Percentiles rank a stretch among this genome's conserved stretches.
phyloP scores from a whole-genome alignment of 1,284 basidiomycete species.

The Rhodotorula mucilaginosa region DNA sequence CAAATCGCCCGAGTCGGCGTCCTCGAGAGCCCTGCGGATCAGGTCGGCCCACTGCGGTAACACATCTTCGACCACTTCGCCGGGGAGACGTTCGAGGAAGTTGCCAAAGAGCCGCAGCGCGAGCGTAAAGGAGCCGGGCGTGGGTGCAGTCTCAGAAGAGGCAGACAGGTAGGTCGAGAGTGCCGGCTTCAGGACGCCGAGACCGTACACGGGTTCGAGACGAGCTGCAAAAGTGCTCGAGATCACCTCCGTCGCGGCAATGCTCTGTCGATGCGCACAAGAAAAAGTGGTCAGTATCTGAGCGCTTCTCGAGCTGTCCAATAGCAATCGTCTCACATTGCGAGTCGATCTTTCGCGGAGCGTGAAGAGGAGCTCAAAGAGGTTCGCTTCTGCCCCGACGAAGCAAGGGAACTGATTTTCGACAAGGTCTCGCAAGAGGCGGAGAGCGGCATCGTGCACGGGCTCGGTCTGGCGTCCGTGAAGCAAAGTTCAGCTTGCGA shows the following conservation, averaged over 20 bases:
- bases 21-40: slow-evolving; percentile 62
- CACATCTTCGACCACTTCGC: slow-evolving; percentile 79
- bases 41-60: slow-evolving; percentile 64
- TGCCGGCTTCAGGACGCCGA: slow-evolving; percentile 72
- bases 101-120: slow-evolving; percentile 74
- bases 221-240: slow-evolving; percentile 52
- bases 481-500: neutral
- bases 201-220: slow-evolving; percentile 74
- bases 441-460: slow-evolving; percentile 20
- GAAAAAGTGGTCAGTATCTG: slow-evolving; percentile 59
- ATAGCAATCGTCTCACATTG: slow-evolving; percentile 7
- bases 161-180: slow-evolving; percentile 64
- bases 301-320: neutral
- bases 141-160: slow-evolving; percentile 22
- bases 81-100: slow-evolving; percentile 70
- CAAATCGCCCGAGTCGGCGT: slow-evolving; percentile 66
- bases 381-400: slow-evolving; percentile 25
- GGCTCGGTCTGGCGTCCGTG: slow-evolving; percentile 2
- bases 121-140: slow-evolving; percentile 64
- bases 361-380: slow-evolving; percentile 33
- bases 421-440: slow-evolving; percentile 34
- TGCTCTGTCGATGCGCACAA: slow-evolving; percentile 62
- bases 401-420: slow-evolving; percentile 36
- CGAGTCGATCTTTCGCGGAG: slow-evolving; percentile 31
- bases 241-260: slow-evolving; percentile 61